These are phyloP conservation scores for Apiospora sp. DNA, from an alignment of 2,329 filamentous ascomycete genomes.

Conservation along the genomic window DNA sequence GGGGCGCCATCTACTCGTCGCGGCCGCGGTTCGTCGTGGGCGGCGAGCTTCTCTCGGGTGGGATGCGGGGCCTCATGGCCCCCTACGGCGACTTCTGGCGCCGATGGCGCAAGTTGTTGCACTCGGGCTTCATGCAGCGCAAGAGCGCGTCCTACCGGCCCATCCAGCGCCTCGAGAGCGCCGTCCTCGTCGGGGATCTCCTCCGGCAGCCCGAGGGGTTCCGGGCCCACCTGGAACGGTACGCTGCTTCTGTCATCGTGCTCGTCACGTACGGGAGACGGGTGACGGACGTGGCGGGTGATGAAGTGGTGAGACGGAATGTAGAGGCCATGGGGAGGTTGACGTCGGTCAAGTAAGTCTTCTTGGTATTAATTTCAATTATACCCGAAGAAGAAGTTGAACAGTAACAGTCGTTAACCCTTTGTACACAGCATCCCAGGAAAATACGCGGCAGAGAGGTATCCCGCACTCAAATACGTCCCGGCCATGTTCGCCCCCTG, in stretches of 20 bases:
- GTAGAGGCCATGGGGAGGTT: constrained; percentile 52
- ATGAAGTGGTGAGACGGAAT: constrained; percentile 48
- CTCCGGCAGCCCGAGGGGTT: constrained; percentile 41
- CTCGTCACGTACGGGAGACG: constrained; percentile 51
- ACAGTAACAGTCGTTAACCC: not conserved
- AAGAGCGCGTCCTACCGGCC: constrained; percentile 52
- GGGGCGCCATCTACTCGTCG: constrained; percentile 52
- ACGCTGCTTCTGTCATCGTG: constrained; percentile 52
- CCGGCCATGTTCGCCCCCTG: constrained; percentile 49
- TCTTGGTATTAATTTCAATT: no score
- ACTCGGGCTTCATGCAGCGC: constrained; percentile 52
- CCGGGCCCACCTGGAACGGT: constrained; percentile 44
- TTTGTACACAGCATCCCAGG: constrained; percentile 40
- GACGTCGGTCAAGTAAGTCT: constrained; percentile 50
- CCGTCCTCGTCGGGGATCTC: constrained; percentile 50
- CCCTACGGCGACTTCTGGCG: constrained; percentile 52
- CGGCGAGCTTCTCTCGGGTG: constrained; percentile 50
- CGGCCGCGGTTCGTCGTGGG: constrained; percentile 56
- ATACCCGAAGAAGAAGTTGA: no score
- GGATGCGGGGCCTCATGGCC: constrained; percentile 52
- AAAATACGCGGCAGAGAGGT: constrained; percentile 51
- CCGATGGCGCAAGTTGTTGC: constrained; percentile 52
- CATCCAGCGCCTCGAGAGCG: constrained; percentile 51
- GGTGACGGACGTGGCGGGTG: constrained; percentile 44
- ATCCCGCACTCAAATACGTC: constrained; percentile 49